phyloP scores from a whole-genome alignment of 2,329 filamentous ascomycete genomes.

The Xylaria sp. region DNA sequence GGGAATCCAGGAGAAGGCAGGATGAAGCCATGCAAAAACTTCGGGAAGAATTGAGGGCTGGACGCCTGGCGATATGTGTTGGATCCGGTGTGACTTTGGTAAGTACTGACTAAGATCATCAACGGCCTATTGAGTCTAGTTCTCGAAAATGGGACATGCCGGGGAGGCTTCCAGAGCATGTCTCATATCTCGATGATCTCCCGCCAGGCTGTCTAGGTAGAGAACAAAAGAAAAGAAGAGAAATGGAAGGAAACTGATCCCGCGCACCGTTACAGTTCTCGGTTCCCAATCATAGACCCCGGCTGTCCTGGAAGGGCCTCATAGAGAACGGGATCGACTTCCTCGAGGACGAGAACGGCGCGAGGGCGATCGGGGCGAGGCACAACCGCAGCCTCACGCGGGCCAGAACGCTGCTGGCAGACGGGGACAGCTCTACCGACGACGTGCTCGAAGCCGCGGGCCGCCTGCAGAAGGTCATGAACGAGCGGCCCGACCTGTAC shows the following conservation, averaged over 20 bases:
- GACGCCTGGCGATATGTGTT: slow-evolving; percentile 18
- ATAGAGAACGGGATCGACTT: slow-evolving; percentile 16
- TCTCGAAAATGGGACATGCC: not conserved
- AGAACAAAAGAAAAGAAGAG: not conserved
- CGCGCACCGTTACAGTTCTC: slow-evolving; percentile 3
- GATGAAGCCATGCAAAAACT: slow-evolving; percentile 6
- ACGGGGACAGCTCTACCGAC: not conserved
- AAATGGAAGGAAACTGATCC: not conserved
- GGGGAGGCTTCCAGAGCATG: not conserved
- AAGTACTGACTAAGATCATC: not conserved
- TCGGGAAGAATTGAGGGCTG: slow-evolving; percentile 4
- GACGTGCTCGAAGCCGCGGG: not conserved
- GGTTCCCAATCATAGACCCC: slow-evolving; percentile 3
- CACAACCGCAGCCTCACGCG: not conserved
- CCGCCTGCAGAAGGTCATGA: slow-evolving; percentile 3
- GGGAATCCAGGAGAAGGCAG: slow-evolving; percentile 10
- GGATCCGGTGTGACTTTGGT: slow-evolving; percentile 17
- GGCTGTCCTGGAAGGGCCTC: slow-evolving; percentile 20
- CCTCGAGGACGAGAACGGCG: slow-evolving; percentile 18
- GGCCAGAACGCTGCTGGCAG: not conserved
- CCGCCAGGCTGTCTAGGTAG: not conserved
- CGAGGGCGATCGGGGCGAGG: not conserved
- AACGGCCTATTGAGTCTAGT: not conserved
- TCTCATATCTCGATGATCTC: not conserved
- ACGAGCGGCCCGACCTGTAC: slow-evolving; percentile 12